Conservation (phyloP, 139 green algal genomes). For the Volvox africanus region DNA sequence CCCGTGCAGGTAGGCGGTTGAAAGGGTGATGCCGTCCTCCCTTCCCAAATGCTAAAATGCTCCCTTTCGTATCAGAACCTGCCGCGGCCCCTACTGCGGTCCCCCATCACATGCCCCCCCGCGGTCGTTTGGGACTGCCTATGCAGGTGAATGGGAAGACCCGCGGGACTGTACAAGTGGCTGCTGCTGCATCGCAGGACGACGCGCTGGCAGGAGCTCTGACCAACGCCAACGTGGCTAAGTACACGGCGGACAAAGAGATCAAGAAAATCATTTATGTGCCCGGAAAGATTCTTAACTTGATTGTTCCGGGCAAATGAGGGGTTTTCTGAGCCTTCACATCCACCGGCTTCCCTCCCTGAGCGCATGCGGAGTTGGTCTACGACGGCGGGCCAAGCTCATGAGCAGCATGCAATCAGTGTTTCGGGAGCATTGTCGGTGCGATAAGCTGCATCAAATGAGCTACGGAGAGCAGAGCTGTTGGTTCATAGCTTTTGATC, state of each 20-base stretch:
- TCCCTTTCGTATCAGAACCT: neutral
- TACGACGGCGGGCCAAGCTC: too few species aligned
- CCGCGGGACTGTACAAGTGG: slow-evolving; percentile 86
- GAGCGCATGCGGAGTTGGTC: too few species aligned
- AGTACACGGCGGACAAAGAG: slow-evolving; percentile 80
- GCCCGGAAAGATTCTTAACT: slow-evolving; percentile 94
- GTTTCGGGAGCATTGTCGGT: too few species aligned
- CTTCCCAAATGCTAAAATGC: neutral
- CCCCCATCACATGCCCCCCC: too few species aligned
- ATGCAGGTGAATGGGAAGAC: slow-evolving; percentile 67
- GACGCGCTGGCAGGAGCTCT: slow-evolving; percentile 76
- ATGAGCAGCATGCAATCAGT: too few species aligned
- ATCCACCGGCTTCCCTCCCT: too few species aligned
- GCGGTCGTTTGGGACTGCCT: neutral
- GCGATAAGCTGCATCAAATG: too few species aligned
- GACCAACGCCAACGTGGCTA: slow-evolving; percentile 65
- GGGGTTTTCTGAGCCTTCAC: too few species aligned
- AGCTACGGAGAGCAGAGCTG: too few species aligned
- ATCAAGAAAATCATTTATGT: slow-evolving; percentile 97
- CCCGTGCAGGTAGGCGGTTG: slow-evolving; percentile 73
- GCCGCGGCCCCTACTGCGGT: too few species aligned
- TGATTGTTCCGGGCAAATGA: slow-evolving; percentile 80
- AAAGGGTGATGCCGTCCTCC: neutral
- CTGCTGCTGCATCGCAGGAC: slow-evolving; percentile 71
- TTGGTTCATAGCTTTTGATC: too few species aligned